A percentile compares a stretch with the other conserved stretches of the same genome.
These are phyloP conservation scores for Linnemannia schmuckeri DNA, from an alignment of 192 early-diverging fungal species.

Conservation along the genomic window DNA sequence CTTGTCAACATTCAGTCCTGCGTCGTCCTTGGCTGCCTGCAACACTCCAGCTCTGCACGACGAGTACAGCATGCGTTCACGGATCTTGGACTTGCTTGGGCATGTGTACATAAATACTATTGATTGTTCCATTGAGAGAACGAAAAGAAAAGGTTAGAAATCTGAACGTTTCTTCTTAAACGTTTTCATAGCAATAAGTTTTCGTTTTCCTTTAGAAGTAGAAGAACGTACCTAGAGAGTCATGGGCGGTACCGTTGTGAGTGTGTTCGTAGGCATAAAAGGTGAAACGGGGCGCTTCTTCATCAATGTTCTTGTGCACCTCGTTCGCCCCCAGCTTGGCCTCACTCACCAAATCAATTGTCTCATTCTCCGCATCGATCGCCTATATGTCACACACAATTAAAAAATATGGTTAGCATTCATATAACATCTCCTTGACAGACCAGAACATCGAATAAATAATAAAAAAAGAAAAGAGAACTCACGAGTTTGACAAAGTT, in stretches of 20 bases:
- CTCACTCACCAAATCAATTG: conserved; percentile 62
- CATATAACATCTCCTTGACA: background rate
- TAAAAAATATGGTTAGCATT: background rate
- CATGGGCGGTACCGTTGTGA: conserved; percentile 56
- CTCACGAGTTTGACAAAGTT: conserved; percentile 76
- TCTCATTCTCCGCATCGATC: conserved; percentile 66
- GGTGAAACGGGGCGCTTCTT: conserved; percentile 79
- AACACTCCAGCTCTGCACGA: conserved; percentile 76
- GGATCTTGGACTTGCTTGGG: conserved; percentile 84
- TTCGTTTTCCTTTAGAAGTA: background rate
- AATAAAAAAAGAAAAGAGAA: background rate
- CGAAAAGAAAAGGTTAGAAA: background rate
- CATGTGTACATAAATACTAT: conserved; percentile 91
- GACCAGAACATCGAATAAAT: background rate
- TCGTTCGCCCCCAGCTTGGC: conserved; percentile 62
- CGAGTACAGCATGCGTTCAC: conserved; percentile 93
- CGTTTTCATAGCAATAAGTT: background rate
- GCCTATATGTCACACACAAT: conserved; percentile 25
- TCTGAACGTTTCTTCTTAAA: background rate
- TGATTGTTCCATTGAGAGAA: background rate
- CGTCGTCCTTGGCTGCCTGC: conserved; percentile 63
- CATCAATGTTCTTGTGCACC: conserved; percentile 64
- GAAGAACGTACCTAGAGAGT: conserved; percentile 60
- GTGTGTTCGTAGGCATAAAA: conserved; percentile 70
- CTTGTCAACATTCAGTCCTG: conserved; percentile 69